Evolutionary conservation across 495 filamentous ascomycete species (phyloP).

Genomic region (Saxophila tyrrhenica): DNA sequence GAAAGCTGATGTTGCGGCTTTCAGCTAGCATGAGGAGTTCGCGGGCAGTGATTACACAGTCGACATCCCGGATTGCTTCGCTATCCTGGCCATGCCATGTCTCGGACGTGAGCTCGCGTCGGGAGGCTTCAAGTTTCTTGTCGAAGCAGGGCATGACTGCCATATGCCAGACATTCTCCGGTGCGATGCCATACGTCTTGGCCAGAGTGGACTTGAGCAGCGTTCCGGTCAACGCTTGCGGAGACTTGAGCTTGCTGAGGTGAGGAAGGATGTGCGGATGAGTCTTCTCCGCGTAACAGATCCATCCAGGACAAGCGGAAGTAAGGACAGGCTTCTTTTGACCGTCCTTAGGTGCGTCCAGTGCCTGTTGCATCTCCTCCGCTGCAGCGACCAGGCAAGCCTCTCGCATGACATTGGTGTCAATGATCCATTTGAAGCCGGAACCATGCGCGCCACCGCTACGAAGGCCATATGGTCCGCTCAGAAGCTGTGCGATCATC

Average conservation of each 20-base stretch:
- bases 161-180: slow-evolving; percentile 82
- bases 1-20: slow-evolving; percentile 62
- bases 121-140: slow-evolving; percentile 93
- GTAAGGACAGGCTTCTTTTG: slow-evolving; percentile 69
- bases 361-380: slow-evolving; percentile 48
- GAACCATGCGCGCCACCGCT: slow-evolving; percentile 57
- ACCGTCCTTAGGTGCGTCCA: slow-evolving; percentile 19
- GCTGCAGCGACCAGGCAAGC: slow-evolving; percentile 66
- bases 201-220: slow-evolving; percentile 75
- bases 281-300: slow-evolving; percentile 96
- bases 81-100: slow-evolving; percentile 47
- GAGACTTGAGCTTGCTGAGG: slow-evolving; percentile 81
- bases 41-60: slow-evolving; percentile 93
- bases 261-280: slow-evolving; percentile 88
- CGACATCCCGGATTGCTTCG: slow-evolving; percentile 68
- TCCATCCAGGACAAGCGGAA: slow-evolving; percentile 92
- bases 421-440: slow-evolving; percentile 75
- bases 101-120: slow-evolving; percentile 76
- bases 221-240: slow-evolving; percentile 83
- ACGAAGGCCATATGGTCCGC: slow-evolving; percentile 55
- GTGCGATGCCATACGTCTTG: slow-evolving; percentile 53
- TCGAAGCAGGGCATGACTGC: slow-evolving; percentile 98
- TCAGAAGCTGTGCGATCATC: slow-evolving; percentile 74
- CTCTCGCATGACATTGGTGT: slow-evolving; percentile 71
- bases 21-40: slow-evolving; percentile 83